Evolutionary conservation across 2,329 filamentous ascomycete genomes (phyloP), one percentile per base, ranked within the genome.

Genomic region (Colletotrichum camelliae): DNA sequence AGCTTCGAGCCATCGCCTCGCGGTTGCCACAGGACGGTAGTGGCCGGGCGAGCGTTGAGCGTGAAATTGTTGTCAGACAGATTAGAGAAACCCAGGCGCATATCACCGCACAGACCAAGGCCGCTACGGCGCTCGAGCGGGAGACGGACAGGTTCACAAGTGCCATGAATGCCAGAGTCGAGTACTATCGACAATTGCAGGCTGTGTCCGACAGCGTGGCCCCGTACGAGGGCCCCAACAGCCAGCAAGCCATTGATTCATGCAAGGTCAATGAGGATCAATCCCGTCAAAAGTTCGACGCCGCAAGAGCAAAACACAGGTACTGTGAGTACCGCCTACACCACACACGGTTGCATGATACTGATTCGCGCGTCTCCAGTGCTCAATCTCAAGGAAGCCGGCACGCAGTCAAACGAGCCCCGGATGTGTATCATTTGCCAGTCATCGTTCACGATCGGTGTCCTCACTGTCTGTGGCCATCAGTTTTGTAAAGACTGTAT

Each of bases 401-500:
- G 94, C 60, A 87, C 90, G n/a, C 91, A 90, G 66, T 89, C 90
- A 2, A 89, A 92, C 64, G 91, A 93, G 73, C 88, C 92, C 8
- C 90, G 92, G 35, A 92, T 94, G 67, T 99, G 97, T 82, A 91
- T 97, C 71, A 98, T 99, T 79, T 99, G 97, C 82, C 93, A 94
- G 80, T 89, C 90, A 13, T 82, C 88, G 0, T 98, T 98, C 80
- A 92, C 94, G 74, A 87, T 92, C n/a, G 96, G 96, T 69, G 91
- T 94, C 68, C 87, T 96, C 77, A 98, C 96, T 0, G 90, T 95
- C 1, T 98, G 97, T 82, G 96, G 96, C 0, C 97, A 99, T 81
- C 92, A 95, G 78, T 98, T 96, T 82, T 98, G 96, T 86, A 96
- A 95, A 80, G 94, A 95, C 33, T 98, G 97, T 83, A 93, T 98